These are phyloP conservation scores for Sphagnurus paluster DNA, from an alignment of 1,284 basidiomycete genomes.

Conservation along the genomic window DNA sequence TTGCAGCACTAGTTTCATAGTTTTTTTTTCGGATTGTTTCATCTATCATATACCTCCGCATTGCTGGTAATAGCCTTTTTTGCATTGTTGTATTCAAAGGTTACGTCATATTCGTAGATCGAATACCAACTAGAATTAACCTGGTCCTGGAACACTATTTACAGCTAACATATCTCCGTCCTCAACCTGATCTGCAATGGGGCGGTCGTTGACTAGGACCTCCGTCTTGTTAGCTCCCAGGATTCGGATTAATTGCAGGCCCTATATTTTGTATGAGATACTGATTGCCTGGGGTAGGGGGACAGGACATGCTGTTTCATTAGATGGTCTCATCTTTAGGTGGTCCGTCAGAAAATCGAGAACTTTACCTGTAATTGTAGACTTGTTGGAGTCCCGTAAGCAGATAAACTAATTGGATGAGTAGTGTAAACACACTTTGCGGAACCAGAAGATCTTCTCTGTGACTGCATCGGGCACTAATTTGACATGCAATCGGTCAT, in stretches of 20 bases:
- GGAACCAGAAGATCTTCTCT: conserved; percentile 64
- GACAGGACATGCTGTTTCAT: conserved; percentile 23
- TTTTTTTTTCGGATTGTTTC: conserved; percentile 18
- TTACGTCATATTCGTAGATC: conserved; percentile 17
- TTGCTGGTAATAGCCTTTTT: conserved; percentile 38
- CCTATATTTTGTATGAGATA: conserved; percentile 22
- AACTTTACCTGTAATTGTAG: conserved; percentile 44
- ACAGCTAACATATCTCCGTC: conserved; percentile 41
- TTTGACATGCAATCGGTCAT: conserved; percentile 59
- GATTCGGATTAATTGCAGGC: conserved; percentile 29
- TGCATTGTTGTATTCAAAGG: conserved; percentile 36
- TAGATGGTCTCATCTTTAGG: conserved; percentile 31
- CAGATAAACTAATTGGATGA: background rate
- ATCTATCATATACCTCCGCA: conserved; percentile 39
- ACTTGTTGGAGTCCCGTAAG: conserved; percentile 34
- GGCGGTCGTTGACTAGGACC: conserved; percentile 40
- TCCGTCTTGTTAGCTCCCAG: conserved; percentile 21
- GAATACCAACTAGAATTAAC: conserved; percentile 8
- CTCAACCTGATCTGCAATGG: conserved; percentile 39
- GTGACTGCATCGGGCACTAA: conserved; percentile 33
- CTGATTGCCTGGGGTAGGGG: background rate
- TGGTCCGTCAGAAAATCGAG: conserved; percentile 45
- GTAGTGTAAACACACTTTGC: conserved; percentile 47
- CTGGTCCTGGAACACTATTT: background rate
- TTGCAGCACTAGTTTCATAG: conserved; percentile 80